Evolutionary conservation across 176 grass and related monocot genomes (phyloP).

Genomic region (Eragrostis nindensis): DNA sequence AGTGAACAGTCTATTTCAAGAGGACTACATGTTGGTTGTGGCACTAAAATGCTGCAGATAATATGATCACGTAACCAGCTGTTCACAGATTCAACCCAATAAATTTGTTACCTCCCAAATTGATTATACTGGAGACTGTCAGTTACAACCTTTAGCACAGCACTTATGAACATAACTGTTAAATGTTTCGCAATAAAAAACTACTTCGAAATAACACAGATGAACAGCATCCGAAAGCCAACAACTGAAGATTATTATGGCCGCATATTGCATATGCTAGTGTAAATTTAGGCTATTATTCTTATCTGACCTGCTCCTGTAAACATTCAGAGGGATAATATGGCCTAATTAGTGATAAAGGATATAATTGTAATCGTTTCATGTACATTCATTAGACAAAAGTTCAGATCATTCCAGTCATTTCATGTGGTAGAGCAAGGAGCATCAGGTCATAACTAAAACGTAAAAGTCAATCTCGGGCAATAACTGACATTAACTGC

Average conservation of each 20-base stretch:
- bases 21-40: not conserved
- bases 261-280: not conserved
- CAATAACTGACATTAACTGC: not conserved
- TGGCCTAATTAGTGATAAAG: not conserved
- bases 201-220: not conserved
- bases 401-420: conserved; percentile 6
- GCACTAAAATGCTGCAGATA: not conserved
- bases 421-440: too few species aligned
- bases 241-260: not conserved
- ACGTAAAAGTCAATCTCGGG: too few species aligned
- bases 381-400: not conserved
- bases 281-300: conserved; percentile 1
- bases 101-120: not conserved
- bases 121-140: not conserved
- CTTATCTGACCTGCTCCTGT: conserved; percentile 10
- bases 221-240: not conserved
- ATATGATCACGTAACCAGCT: not conserved
- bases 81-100: conserved; percentile 6
- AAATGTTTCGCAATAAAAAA: not conserved
- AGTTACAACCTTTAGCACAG: not conserved
- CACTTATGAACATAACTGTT: not conserved
- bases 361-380: not conserved
- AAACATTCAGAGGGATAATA: not conserved
- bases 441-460: too few species aligned
- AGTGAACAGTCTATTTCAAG: not conserved